phyloP scores from a whole-genome alignment of 306 rosid genomes.

The Medicago truncatula region MtrunA17r5.0-ANR NC_053043.1:10277001-10277500 shows the following conservation, averaged over 20 bases:
- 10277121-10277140: too few relatives aligned
- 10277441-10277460: too few relatives aligned
- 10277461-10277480: too few relatives aligned
- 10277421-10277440: too few relatives aligned
- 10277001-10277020: too few relatives aligned
- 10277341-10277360: conserved; percentile 30
- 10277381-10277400: too few relatives aligned
- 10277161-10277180: background rate
- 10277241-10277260: conserved; percentile 14
- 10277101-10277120: conserved; percentile 24
- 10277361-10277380: background rate
- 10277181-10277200: background rate
- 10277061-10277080: background rate
- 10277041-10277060: too few relatives aligned
- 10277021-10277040: too few relatives aligned
- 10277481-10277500: too few relatives aligned
- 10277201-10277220: conserved; percentile 6
- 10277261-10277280: conserved; percentile 30
- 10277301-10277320: background rate
- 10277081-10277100: too few relatives aligned
- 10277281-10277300: background rate
- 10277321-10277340: conserved; percentile 21
- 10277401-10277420: too few relatives aligned
- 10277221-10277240: conserved; percentile 12
- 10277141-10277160: too few relatives aligned